These are phyloP conservation scores for Eragrostis nindensis DNA, from an alignment of 176 grass and related monocot species.

Conservation along the genomic window DNA sequence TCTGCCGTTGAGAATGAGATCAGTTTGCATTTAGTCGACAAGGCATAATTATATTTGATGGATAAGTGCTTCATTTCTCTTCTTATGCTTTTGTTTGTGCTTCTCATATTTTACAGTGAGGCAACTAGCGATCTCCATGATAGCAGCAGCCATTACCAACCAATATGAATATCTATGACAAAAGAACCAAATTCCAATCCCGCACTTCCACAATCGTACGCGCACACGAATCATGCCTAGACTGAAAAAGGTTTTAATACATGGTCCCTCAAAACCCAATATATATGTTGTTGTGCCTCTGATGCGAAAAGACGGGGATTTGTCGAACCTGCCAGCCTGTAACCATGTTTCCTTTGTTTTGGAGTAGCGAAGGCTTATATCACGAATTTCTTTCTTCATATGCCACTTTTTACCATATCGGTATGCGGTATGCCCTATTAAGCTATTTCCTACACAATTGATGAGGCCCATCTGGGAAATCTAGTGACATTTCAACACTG, in stretches of 20 bases:
- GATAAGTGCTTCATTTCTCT: neutral
- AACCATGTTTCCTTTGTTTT: neutral
- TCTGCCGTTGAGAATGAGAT: slow-evolving; percentile 8
- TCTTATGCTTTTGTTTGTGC: neutral
- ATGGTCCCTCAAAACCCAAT: slow-evolving; percentile 4
- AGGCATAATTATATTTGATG: neutral
- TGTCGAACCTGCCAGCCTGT: neutral
- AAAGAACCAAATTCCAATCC: neutral
- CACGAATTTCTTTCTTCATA: neutral
- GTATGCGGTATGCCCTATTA: neutral
- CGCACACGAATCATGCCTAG: neutral
- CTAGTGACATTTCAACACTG: neutral
- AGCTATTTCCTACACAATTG: neutral
- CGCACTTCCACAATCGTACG: neutral
- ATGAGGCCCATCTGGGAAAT: neutral
- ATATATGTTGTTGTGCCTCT: neutral
- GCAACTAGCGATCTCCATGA: neutral
- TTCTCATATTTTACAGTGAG: neutral
- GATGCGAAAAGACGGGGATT: neutral
- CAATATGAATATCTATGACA: neutral
- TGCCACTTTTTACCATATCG: neutral
- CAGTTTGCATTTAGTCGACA: neutral
- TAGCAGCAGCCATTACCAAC: neutral
- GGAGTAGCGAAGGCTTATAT: neutral
- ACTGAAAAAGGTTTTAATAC: slow-evolving; percentile 4